Evolutionary conservation across 83 land plant genomes (phyloP).

Genomic region (Picea mariana): DNA sequence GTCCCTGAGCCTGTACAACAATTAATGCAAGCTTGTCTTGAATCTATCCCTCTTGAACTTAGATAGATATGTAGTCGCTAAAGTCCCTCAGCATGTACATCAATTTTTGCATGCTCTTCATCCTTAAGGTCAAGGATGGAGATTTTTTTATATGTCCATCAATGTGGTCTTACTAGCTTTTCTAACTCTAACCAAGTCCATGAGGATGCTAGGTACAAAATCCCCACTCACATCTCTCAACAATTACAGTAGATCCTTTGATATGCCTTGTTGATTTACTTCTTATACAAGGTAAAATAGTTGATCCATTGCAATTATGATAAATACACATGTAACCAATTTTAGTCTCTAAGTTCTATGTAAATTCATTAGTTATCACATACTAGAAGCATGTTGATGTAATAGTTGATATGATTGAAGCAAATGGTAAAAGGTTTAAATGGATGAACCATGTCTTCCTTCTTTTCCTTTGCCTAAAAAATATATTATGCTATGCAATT

Average conservation of each 20-base stretch:
- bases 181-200: slow-evolving; percentile 62
- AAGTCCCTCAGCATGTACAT: no score
- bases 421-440: slow-evolving; percentile 52
- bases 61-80: no score
- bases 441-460: slow-evolving; percentile 64
- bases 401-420: slow-evolving; percentile 49
- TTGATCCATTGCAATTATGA: background rate
- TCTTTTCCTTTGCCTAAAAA: slow-evolving; percentile 10
- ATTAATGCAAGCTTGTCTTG: no score
- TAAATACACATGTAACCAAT: background rate
- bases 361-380: background rate
- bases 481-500: no score
- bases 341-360: background rate
- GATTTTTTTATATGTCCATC: slow-evolving; percentile 48
- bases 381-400: slow-evolving; percentile 70
- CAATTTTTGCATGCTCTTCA: no score
- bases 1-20: no score
- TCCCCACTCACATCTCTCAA: slow-evolving; percentile 56
- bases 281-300: slow-evolving; percentile 26
- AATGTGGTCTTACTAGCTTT: slow-evolving; percentile 77
- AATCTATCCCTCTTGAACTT: no score
- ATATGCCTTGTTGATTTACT: slow-evolving; percentile 48
- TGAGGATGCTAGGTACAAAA: slow-evolving; percentile 65
- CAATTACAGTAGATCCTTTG: slow-evolving; percentile 40
- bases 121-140: no score